phyloP scores from a whole-genome alignment of 257 asterid species.

The Solanum virginianum region DNA sequence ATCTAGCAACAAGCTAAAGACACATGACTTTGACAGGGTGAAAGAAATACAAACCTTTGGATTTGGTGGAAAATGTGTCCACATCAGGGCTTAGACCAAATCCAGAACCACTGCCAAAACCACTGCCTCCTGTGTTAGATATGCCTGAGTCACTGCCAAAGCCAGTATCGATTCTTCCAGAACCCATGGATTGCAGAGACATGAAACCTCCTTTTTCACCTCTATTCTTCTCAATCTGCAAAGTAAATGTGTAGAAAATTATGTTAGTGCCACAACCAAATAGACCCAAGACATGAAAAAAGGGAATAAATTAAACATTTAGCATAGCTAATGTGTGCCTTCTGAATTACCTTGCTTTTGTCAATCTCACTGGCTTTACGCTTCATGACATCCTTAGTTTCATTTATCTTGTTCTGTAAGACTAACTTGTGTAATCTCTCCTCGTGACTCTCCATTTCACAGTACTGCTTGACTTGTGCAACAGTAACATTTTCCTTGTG shows the following conservation, averaged over 20 bases:
- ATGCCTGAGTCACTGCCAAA: slow-evolving; percentile 60
- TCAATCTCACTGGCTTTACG: slow-evolving; percentile 91
- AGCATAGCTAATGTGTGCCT: not conserved
- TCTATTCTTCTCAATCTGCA: slow-evolving; percentile 67
- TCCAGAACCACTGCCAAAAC: slow-evolving; percentile 53
- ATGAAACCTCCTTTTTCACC: slow-evolving; percentile 61
- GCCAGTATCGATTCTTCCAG: slow-evolving; percentile 61
- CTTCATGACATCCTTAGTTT: slow-evolving; percentile 80
- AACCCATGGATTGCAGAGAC: slow-evolving; percentile 67
- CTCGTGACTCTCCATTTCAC: slow-evolving; percentile 98
- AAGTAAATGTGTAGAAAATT: slow-evolving; percentile 4
- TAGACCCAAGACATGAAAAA: not conserved
- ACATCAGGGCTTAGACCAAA: slow-evolving; percentile 54
- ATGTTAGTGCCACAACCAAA: not conserved
- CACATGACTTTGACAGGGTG: not conserved
- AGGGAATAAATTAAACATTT: not conserved
- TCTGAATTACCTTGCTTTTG: slow-evolving; percentile 67
- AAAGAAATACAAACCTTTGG: slow-evolving; percentile 46
- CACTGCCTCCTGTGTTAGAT: slow-evolving; percentile 32
- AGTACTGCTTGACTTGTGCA: slow-evolving; percentile 89
- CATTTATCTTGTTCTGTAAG: slow-evolving; percentile 78
- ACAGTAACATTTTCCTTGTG: slow-evolving; percentile 93
- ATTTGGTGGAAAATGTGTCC: slow-evolving; percentile 51
- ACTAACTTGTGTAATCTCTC: slow-evolving; percentile 84
- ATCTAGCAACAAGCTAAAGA: not conserved